Base-by-base conservation (phyloP, 441 rosid species). In the Populus tomentosa region DNA sequence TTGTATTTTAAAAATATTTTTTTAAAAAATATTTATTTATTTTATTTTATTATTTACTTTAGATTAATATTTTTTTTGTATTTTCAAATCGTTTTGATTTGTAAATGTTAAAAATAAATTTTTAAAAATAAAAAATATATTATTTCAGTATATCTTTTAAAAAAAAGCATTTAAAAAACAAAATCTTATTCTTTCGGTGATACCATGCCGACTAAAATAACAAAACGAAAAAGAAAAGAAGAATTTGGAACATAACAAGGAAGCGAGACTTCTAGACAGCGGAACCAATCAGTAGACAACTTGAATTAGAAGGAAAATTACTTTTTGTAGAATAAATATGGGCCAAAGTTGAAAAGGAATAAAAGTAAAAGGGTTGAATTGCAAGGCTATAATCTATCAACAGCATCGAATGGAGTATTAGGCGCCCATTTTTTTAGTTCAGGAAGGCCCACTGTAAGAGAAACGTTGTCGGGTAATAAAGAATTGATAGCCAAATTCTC, bases 291-390 rank as follows among this genome's bases (percentile, higher is more conserved):
- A 62, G 59, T 26, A 63, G 74, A 56, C 74, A 18, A 20, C 30
- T 69, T 76, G 63, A 76, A 76, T 56, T 13, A 10, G 18, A 75
- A 75, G 50, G 33, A 7, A 66, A 26, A 42, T 23, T 40, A 42
- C 50, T 67, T 64, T 16, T 10, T 20, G 33, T 53, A 71, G 72
- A 75, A 67, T 67, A 40, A 40, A 74, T 32, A 70, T 11, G 61
- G 63, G 50, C 61, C 18, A 14, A 46, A 46, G 13, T 46, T 9
- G 24, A 26, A 6, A 26, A 11, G 3, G 28, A 23, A 74, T 33
- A 23, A 56, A 36, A 21, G n/a, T 4, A 24, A 9, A 16, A 9
- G 40, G 40, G 40, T 36, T 26, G 46, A 30, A 40, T 13, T 13
- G 23, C 23, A 30, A 18, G 68, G 42, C 53, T 26, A 21, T 32